Percentiles rank a stretch among this genome's conserved stretches.
Conservation (phyloP, 768 basidiomycete species). For the Leccinum uliginosum region DNA sequence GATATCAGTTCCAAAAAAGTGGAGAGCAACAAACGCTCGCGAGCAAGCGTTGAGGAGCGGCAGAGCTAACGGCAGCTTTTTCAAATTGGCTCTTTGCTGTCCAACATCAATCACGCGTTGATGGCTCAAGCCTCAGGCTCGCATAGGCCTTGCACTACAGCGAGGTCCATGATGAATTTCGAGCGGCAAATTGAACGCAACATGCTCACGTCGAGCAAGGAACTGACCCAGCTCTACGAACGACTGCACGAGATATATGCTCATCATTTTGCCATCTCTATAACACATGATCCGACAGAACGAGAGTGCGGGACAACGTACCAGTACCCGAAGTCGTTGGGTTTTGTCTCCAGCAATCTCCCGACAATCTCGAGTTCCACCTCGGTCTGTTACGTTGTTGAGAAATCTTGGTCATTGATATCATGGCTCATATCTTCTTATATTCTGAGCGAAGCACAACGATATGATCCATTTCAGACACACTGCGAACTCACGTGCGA, state of each 20-base stretch:
- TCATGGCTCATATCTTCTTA: conserved; percentile 61
- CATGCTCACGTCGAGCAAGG: conserved; percentile 42
- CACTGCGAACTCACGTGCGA: conserved; percentile 88
- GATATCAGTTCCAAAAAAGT: conserved; percentile 48
- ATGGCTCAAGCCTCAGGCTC: conserved; percentile 96
- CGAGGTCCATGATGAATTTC: conserved; percentile 91
- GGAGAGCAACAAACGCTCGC: conserved; percentile 46
- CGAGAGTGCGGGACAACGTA: conserved; percentile 96
- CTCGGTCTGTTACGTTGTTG: conserved; percentile 86
- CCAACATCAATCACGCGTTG: conserved; percentile 79
- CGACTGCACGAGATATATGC: conserved; percentile 94
- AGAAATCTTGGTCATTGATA: conserved; percentile 95
- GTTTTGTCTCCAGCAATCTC: conserved; percentile 87
- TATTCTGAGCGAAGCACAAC: not conserved
- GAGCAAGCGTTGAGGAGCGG: conserved; percentile 32
- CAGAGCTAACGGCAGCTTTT: conserved; percentile 57
- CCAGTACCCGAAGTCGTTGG: conserved; percentile 98
- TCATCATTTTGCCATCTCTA: conserved; percentile 79
- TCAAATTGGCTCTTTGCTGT: conserved; percentile 75
- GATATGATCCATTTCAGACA: conserved; percentile 51
- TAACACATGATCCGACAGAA: conserved; percentile 98
- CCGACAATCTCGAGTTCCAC: conserved; percentile 86
- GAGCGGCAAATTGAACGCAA: conserved; percentile 67
- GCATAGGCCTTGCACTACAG: conserved; percentile 91
- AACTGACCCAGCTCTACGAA: conserved; percentile 60